Percentiles rank a stretch among this genome's conserved stretches.
These are phyloP conservation scores for Coniochaeta sp. DNA, from an alignment of 2,329 filamentous ascomycete species.

Conservation along the genomic window DNA sequence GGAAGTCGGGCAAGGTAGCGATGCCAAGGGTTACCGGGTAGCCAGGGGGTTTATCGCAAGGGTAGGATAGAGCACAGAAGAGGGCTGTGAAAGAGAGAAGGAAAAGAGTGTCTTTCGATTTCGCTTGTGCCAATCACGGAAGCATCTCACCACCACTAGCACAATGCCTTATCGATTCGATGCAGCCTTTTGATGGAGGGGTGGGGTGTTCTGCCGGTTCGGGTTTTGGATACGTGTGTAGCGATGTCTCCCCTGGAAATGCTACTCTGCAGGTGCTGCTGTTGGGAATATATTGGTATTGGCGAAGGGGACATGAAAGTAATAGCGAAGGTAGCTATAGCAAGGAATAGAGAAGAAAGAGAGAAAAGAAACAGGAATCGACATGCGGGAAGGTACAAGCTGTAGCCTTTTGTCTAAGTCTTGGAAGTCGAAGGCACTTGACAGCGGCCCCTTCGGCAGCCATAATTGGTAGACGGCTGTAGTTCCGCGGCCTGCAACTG, in stretches of 20 bases:
- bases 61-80: background rate
- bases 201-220: background rate
- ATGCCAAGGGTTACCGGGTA: too few species aligned
- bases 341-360: background rate
- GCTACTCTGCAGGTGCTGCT: background rate
- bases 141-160: background rate
- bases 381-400: too few species aligned
- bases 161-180: background rate
- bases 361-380: background rate
- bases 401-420: too few species aligned
- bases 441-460: background rate
- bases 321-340: background rate
- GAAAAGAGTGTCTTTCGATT: background rate
- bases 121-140: conserved; percentile 1
- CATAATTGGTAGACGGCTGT: background rate
- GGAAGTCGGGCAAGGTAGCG: too few species aligned
- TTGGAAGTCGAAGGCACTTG: too few species aligned
- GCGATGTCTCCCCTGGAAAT: background rate
- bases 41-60: too few species aligned
- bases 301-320: background rate
- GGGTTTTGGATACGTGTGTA: background rate
- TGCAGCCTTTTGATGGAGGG: background rate
- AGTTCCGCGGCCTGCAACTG: background rate
- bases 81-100: background rate
- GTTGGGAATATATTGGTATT: background rate